Conservation (phyloP, 345 rosid species). For the Schrenkiella parvula region DNA sequence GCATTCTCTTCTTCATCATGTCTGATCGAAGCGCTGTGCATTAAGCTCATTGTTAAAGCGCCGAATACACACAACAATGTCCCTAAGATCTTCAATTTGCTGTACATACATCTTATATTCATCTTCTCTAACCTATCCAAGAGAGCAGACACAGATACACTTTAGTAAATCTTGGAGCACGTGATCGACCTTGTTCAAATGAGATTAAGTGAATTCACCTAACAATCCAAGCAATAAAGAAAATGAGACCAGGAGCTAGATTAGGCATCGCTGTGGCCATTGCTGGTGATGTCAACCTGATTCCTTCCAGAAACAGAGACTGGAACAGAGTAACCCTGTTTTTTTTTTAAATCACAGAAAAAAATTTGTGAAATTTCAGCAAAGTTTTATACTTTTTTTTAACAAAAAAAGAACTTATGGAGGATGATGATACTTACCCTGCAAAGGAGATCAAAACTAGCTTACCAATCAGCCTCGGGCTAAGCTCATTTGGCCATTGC, state of each 20-base stretch:
- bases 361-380: background rate
- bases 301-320: constrained; percentile 74
- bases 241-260: constrained; percentile 88
- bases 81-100: constrained; percentile 74
- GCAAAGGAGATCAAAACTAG: constrained; percentile 65
- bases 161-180: background rate
- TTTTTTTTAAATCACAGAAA: background rate
- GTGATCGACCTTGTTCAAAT: background rate
- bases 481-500: constrained; percentile 61
- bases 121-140: constrained; percentile 70
- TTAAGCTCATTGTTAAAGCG: constrained; percentile 75
- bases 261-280: constrained; percentile 98
- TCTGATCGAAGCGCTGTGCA: constrained; percentile 50
- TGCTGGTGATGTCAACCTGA: constrained; percentile 82
- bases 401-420: background rate
- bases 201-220: constrained; percentile 35
- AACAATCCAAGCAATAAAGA: constrained; percentile 71
- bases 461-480: constrained; percentile 53
- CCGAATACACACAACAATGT: constrained; percentile 72
- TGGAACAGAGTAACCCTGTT: constrained; percentile 86
- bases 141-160: background rate
- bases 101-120: constrained; percentile 51
- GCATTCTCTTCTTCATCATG: constrained; percentile 5
- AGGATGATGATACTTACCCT: constrained; percentile 50
- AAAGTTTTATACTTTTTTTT: background rate